Percentiles rank a stretch among this genome's conserved stretches.
These are phyloP conservation scores for Bacidia gigantensis DNA, from an alignment of 495 filamentous ascomycete genomes.

Conservation along the genomic window DNA sequence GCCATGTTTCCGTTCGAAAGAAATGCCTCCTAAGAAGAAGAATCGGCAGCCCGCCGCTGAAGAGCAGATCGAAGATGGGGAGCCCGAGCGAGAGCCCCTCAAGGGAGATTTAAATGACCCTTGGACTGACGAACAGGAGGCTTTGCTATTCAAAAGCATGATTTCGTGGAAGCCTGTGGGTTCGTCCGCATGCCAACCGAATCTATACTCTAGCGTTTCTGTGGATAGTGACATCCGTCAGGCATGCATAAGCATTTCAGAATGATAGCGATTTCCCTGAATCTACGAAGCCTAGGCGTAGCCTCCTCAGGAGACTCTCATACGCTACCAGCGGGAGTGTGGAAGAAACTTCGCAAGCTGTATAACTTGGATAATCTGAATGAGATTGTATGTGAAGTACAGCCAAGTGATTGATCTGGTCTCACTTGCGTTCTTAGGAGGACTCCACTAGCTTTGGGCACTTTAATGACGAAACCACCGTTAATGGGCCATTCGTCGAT, in stretches of 20 bases:
- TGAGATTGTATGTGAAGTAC: constrained; percentile 32
- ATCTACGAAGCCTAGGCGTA: constrained; percentile 47
- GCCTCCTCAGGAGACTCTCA: constrained; percentile 42
- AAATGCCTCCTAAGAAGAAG: constrained; percentile 68
- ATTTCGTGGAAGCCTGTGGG: constrained; percentile 92
- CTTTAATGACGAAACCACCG: constrained; percentile 45
- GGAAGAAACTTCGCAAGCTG: constrained; percentile 68
- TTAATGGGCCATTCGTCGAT: constrained; percentile 44
- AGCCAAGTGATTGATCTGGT: not conserved
- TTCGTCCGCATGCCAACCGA: too few relatives aligned
- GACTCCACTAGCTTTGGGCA: constrained; percentile 39
- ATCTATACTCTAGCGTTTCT: not conserved
- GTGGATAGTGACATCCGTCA: constrained; percentile 21
- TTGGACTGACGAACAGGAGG: constrained; percentile 94
- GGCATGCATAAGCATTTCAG: constrained; percentile 97
- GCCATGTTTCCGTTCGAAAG: not conserved
- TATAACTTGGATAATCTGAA: constrained; percentile 86
- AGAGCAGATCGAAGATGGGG: constrained; percentile 26
- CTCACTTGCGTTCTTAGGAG: constrained; percentile 27
- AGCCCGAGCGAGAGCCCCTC: constrained; percentile 10
- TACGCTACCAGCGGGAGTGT: constrained; percentile 79
- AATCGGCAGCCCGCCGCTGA: constrained; percentile 28
- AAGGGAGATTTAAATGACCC: constrained; percentile 37
- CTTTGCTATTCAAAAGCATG: constrained; percentile 74
- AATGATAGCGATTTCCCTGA: constrained; percentile 77